Conservation (phyloP, 805 yeast species). For the Blastobotrys peoriensis region DNA sequence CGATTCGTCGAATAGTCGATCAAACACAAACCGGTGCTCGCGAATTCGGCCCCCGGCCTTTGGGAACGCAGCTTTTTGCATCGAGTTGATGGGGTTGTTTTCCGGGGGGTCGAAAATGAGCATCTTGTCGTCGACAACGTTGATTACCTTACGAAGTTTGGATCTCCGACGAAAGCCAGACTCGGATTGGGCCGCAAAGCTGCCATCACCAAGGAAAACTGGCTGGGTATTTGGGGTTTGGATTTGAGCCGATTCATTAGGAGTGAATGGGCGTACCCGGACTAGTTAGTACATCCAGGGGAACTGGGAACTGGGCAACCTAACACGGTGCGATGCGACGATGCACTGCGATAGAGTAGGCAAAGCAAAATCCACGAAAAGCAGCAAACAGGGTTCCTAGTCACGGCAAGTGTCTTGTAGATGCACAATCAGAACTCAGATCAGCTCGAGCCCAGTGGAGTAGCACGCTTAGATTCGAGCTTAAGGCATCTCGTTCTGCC, state of each 20-base stretch:
- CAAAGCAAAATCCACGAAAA: no score
- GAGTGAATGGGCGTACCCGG: slow-evolving; percentile 78
- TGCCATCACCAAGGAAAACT: slow-evolving; percentile 50
- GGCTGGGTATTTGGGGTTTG: slow-evolving; percentile 36
- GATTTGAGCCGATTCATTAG: slow-evolving; percentile 45
- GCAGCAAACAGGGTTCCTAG: no score
- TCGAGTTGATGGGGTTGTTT: slow-evolving; percentile 49
- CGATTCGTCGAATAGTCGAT: slow-evolving; percentile 62
- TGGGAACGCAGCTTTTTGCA: slow-evolving; percentile 38
- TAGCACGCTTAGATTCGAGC: no score
- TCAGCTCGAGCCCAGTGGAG: no score
- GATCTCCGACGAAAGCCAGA: slow-evolving; percentile 27
- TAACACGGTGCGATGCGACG: no score
- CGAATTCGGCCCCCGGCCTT: slow-evolving; percentile 40
- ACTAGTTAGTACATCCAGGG: slow-evolving; percentile 33
- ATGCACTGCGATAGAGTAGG: no score
- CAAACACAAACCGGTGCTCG: slow-evolving; percentile 80
- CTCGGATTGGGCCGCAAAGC: slow-evolving; percentile 32
- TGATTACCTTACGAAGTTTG: slow-evolving; percentile 59
- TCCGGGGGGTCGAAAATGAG: slow-evolving; percentile 81
- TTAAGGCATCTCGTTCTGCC: no score
- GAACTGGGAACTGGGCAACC: no score
- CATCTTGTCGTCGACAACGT: slow-evolving; percentile 81
- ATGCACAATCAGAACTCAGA: no score
- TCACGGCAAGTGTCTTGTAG: no score